Evolutionary conservation across 2,329 filamentous ascomycete genomes (phyloP).

Genomic region (Diplodia mutila): DNA sequence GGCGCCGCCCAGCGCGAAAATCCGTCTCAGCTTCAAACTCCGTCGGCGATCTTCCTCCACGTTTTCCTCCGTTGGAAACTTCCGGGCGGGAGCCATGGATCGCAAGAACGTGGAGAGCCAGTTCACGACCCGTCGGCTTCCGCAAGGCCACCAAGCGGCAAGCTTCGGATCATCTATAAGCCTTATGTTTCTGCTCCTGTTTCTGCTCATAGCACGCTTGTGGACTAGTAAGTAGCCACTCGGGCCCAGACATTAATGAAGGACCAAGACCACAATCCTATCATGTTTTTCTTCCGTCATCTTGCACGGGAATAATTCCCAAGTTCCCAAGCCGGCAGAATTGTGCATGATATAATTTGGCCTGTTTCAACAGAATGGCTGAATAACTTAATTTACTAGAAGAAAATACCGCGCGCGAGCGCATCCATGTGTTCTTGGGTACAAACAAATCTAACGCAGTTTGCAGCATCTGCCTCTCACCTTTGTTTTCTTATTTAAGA

Average conservation of each 20-base stretch:
- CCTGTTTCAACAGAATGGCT: too few species aligned
- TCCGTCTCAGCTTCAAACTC: neutral
- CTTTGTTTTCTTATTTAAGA: neutral
- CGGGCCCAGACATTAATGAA: neutral
- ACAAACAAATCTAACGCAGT: too few species aligned
- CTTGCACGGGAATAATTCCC: neutral
- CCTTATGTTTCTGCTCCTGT: neutral
- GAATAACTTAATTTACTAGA: too few species aligned
- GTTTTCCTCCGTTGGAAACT: neutral
- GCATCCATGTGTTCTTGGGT: too few species aligned
- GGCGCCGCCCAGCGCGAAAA: constrained; percentile 4
- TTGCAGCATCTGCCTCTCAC: neutral
- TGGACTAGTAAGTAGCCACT: neutral
- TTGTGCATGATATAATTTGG: too few species aligned
- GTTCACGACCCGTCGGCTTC: constrained; percentile 3
- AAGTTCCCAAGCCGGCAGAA: neutral
- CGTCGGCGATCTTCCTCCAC: neutral
- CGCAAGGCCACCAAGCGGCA: constrained; percentile 10
- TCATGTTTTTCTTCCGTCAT: too few species aligned
- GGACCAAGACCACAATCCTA: too few species aligned
- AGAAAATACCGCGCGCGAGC: too few species aligned
- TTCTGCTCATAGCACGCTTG: neutral
- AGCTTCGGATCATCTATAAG: constrained; percentile 1
- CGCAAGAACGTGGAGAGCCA: neutral
- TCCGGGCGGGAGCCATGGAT: neutral